These are phyloP conservation scores for Rhinocladiella similis DNA, from an alignment of 2,329 filamentous ascomycete genomes.

Conservation along the genomic window DNA sequence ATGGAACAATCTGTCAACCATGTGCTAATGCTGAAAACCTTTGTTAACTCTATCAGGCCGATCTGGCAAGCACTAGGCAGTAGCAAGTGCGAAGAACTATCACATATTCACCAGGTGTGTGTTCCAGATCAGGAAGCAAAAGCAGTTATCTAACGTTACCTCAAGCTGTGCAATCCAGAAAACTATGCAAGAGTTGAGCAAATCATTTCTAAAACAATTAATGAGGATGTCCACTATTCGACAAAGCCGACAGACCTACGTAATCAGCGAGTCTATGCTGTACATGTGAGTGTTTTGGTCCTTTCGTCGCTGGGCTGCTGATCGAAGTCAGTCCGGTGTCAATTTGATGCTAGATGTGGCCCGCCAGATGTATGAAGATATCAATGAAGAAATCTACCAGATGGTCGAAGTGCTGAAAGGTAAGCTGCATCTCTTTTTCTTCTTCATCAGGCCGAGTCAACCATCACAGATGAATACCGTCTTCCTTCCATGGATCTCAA, in stretches of 20 bases:
- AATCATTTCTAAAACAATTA: slow-evolving; percentile 70
- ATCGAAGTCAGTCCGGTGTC: slow-evolving; percentile 63
- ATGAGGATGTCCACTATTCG: slow-evolving; percentile 77
- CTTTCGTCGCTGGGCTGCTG: slow-evolving; percentile 22
- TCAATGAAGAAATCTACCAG: slow-evolving; percentile 73
- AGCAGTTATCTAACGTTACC: slow-evolving; percentile 9
- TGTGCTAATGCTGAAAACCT: slow-evolving; percentile 82
- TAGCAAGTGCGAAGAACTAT: slow-evolving; percentile 64
- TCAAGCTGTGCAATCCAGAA: slow-evolving; percentile 63
- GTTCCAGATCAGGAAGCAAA: not conserved
- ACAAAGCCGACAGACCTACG: slow-evolving; percentile 79
- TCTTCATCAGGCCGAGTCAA: not conserved
- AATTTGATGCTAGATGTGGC: slow-evolving; percentile 87
- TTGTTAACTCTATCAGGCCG: slow-evolving; percentile 66
- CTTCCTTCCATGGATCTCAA: slow-evolving; percentile 64
- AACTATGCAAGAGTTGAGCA: slow-evolving; percentile 61
- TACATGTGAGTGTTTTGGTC: slow-evolving; percentile 57
- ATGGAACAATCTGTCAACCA: slow-evolving; percentile 83
- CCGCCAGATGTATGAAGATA: slow-evolving; percentile 85
- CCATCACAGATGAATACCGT: slow-evolving; percentile 53
- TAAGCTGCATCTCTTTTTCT: slow-evolving; percentile 33
- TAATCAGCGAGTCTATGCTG: slow-evolving; percentile 87
- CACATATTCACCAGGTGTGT: slow-evolving; percentile 62
- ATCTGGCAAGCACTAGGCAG: slow-evolving; percentile 68
- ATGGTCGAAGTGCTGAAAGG: slow-evolving; percentile 69